These are phyloP conservation scores for Fusarium tjaetaba DNA, from an alignment of 2,329 filamentous ascomycete genomes.

Conservation along the genomic window DNA sequence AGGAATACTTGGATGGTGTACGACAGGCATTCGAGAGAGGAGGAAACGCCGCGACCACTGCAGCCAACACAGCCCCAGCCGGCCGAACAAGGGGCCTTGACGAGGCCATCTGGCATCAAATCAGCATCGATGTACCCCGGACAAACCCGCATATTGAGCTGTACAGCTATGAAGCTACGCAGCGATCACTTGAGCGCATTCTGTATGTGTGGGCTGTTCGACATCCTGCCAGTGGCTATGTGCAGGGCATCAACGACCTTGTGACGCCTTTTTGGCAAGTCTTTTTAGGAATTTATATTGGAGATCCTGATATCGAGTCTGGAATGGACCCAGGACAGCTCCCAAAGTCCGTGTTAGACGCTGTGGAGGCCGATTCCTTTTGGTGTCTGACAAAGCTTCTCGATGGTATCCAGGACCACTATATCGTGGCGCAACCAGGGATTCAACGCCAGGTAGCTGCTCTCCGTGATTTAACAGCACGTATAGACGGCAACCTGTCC, in stretches of 20 bases:
- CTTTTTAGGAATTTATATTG: conserved; percentile 93
- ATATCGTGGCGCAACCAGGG: conserved; percentile 96
- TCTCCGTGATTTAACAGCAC: conserved; percentile 86
- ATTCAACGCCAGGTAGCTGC: conserved; percentile 94
- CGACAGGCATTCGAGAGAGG: conserved; percentile 75
- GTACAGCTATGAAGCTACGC: conserved; percentile 95
- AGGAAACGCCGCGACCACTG: conserved; percentile 57
- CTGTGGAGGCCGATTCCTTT: conserved; percentile 96
- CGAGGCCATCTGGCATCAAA: conserved; percentile 99
- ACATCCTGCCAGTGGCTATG: conserved; percentile 96
- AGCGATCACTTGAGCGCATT: conserved; percentile 92
- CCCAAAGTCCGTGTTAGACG: conserved; percentile 89
- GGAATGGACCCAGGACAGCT: conserved; percentile 98
- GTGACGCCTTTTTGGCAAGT: conserved; percentile 99
- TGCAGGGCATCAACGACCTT: conserved; percentile 98
- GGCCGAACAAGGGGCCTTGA: conserved; percentile 77
- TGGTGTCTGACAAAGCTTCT: conserved; percentile 98
- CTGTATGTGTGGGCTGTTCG: conserved; percentile 98
- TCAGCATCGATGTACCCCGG: conserved; percentile 96
- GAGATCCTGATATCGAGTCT: conserved; percentile 89
- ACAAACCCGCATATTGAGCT: conserved; percentile 96
- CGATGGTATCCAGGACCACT: conserved; percentile 99
- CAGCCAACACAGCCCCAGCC: conserved; percentile 53
- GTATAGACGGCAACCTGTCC: conserved; percentile 85
- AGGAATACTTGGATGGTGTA: conserved; percentile 95